Conservation (phyloP, 2,329 filamentous ascomycete species). For the Xylaria sp. region DNA sequence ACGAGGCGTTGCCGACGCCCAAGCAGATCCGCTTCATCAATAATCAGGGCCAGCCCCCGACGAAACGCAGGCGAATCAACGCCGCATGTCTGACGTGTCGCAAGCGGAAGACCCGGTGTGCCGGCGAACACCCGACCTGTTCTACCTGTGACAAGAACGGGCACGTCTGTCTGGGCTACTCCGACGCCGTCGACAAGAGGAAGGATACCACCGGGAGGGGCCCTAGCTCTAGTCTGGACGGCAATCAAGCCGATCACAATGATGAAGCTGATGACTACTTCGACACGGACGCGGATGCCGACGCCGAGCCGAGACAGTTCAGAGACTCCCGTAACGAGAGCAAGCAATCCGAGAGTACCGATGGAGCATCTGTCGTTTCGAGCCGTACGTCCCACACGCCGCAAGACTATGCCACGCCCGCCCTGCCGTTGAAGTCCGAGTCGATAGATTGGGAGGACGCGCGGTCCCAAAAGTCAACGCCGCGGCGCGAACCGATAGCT, state of each 20-base stretch:
- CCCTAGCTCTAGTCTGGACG: slow-evolving; percentile 21
- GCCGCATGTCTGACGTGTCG: slow-evolving; percentile 79
- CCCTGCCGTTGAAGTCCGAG: slow-evolving; percentile 40
- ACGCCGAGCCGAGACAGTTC: slow-evolving; percentile 38
- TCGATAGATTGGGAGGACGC: slow-evolving; percentile 41
- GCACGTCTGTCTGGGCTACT: slow-evolving; percentile 72
- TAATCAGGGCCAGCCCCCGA: slow-evolving; percentile 79
- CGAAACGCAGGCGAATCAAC: slow-evolving; percentile 78
- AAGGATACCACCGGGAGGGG: slow-evolving; percentile 35
- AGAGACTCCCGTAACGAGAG: slow-evolving; percentile 28
- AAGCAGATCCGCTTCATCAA: slow-evolving; percentile 80
- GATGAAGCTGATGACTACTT: slow-evolving; percentile 48
- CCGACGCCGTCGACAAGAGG: slow-evolving; percentile 57
- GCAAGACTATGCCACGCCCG: slow-evolving; percentile 31
- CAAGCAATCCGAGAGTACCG: slow-evolving; percentile 36
- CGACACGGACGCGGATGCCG: slow-evolving; percentile 42
- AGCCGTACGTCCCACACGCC: slow-evolving; percentile 35
- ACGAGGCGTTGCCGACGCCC: slow-evolving; percentile 49
- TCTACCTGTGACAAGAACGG: slow-evolving; percentile 75
- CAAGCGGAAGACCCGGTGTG: slow-evolving; percentile 77
- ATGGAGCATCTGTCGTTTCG: slow-evolving; percentile 32
- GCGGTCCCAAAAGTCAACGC: slow-evolving; percentile 33
- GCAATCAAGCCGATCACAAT: slow-evolving; percentile 41
- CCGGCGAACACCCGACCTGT: slow-evolving; percentile 73
- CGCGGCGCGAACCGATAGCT: slow-evolving; percentile 32